Evolutionary conservation across 345 rosid species (phyloP).

Genomic region (Raphanus raphanistrum): DNA sequence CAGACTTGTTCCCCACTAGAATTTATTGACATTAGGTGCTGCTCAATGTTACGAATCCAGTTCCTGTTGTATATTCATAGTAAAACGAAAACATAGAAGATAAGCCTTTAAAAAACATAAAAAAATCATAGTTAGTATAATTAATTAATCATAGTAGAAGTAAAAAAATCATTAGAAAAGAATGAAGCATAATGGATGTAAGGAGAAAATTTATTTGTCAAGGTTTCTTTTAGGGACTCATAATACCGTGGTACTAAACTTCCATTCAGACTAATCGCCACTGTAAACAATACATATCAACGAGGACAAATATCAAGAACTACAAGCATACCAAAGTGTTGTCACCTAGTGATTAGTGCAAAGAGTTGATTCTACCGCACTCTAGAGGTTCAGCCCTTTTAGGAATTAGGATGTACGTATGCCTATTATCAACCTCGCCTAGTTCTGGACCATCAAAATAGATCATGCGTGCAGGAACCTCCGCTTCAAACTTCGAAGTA

Average conservation of each 20-base stretch:
- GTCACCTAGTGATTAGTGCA: not conserved
- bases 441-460: not conserved
- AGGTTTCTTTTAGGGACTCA: not conserved
- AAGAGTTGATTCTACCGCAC: not conserved
- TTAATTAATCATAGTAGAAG: not conserved
- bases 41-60: conserved; percentile 91
- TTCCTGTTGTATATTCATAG: conserved; percentile 66
- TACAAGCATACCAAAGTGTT: not conserved
- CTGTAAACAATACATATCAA: not conserved
- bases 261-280: not conserved
- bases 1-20: conserved; percentile 87
- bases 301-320: not conserved
- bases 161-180: not conserved
- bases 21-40: conserved; percentile 89
- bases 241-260: not conserved
- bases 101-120: not conserved
- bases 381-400: not conserved
- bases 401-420: not conserved
- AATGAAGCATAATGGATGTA: not conserved
- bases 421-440: not conserved
- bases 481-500: not conserved
- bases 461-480: not conserved
- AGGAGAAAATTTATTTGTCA: not conserved
- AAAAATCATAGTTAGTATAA: not conserved
- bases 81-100: not conserved